Evolutionary conservation across 139 green algal species (phyloP), one percentile per base, ranked within the genome.

Genomic region (Eudorina sp.): DNA sequence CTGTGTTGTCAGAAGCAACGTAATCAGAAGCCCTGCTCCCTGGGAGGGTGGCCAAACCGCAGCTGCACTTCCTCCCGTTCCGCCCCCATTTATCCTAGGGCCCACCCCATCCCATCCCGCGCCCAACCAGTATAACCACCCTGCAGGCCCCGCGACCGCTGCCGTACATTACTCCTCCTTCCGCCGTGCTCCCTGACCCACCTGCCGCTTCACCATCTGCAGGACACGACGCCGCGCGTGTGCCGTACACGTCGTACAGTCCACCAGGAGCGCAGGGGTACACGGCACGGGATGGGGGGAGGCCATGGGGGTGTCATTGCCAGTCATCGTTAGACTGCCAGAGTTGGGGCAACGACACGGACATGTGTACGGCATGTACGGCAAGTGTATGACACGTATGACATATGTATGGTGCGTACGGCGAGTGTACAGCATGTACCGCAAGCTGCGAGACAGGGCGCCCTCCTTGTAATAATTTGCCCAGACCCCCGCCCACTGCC

Each of bases 131-230:
- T 6, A 66, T 66, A 11, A 4, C 8, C 55, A n/a, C n/a, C n/a
- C n/a, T n/a, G n/a, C n/a, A n/a, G n/a, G n/a, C n/a, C n/a, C n/a
- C n/a, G n/a, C n/a, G n/a, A n/a, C n/a, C n/a, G n/a, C 55, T 66
- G 55, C 4, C 55, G 7, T 27, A 3, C 55, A 3, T 25, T 11
- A 34, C 29, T 66, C 55, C 8, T 34, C 29, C 23, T 11, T 34
- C 29, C 23, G 55, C 6, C 29, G 27, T 23, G 55, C 55, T 23
- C 55, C 55, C 55, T 23, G 55, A 66, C 8, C 29, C 8, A 66
- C 55, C 73, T 81, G 41, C 51, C 86, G 90, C 69, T 79, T 87
- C 19, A 90, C 34, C 72, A 91, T 58, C 58, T 92, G 79, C 27
- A 73, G 0, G 27, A 1, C 16, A 1, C 16, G 9, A 45, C n/a